A percentile compares a stretch with the other conserved stretches of the same genome.
Evolutionary conservation across 73 alveolate genomes (phyloP).

Genomic region (Stentor roeselii): DNA sequence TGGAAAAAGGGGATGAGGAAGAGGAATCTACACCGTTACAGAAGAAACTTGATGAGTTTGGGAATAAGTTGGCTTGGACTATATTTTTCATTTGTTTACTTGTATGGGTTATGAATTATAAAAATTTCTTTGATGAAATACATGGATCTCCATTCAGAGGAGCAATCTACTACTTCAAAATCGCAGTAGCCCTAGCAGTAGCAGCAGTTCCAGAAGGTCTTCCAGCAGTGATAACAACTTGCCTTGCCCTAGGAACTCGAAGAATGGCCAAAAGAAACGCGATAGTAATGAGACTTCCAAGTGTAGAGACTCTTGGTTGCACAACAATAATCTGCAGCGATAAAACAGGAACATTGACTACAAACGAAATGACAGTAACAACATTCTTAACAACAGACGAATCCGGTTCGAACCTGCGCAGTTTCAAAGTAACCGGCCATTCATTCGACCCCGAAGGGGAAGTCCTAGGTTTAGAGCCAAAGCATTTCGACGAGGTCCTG

Average conservation of each 20-base stretch:
- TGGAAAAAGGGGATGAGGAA: constrained; percentile 84
- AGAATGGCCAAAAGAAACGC: constrained; percentile 82
- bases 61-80: constrained; percentile 41
- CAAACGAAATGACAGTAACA: constrained; percentile 66
- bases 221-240: constrained; percentile 98
- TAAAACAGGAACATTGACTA: constrained; percentile 97
- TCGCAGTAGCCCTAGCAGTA: constrained; percentile 97
- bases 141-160: constrained; percentile 86
- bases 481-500: constrained; percentile 31
- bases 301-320: constrained; percentile 95
- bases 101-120: constrained; percentile 82
- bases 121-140: constrained; percentile 73
- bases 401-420: constrained; percentile 32
- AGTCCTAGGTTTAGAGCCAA: constrained; percentile 37
- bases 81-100: constrained; percentile 59
- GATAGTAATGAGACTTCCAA: constrained; percentile 77
- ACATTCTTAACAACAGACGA: constrained; percentile 52
- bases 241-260: constrained; percentile 92
- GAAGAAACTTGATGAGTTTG: constrained; percentile 92
- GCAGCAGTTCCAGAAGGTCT: constrained; percentile 99
- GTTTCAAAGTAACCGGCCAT: constrained; percentile 61
- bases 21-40: constrained; percentile 93
- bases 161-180: constrained; percentile 94
- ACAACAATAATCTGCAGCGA: constrained; percentile 97
- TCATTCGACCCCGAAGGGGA: constrained; percentile 73